Base-by-base conservation (phyloP, 1,284 basidiomycete genomes). In the Fomitiporia mediterranea region DNA sequence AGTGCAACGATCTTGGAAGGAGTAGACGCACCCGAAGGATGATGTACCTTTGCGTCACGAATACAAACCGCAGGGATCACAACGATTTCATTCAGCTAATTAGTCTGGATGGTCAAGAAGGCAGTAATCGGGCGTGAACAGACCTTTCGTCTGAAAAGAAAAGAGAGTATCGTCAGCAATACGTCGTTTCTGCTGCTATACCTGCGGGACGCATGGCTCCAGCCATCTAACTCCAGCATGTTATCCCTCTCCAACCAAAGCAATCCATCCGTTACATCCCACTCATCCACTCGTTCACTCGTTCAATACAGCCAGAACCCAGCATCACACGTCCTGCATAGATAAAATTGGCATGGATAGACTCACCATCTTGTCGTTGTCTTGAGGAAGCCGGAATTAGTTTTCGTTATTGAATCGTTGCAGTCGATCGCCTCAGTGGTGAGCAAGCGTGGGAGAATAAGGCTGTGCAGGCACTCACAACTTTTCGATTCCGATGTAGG, bases 11-110 rank as follows among this genome's bases (percentile, higher is more conserved):
- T 53, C 30, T 52, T 25, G 66, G 25, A 15, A 30, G 49, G 37
- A 53, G 35, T 37, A 30, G 37, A 84, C 86, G 67, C 69, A 92
- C 89, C 85, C 86, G 70, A 93, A 93, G 70, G 91, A 93, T 72
- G 90, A 91, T 71, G 90, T 93, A 85, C 90, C 89, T 92, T 59
- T 64, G 64, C 62, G 28, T 34, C 48, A 37, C n/a, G n/a, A n/a
- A n/a, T n/a, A n/a, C n/a, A 44, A 34, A 27, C 44, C 40, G 44
- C 27, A 64, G 57, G 66, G 62, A 67, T 47, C 64, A 63, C 63
- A 60, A 47, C 46, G 35, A 17, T n/a, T n/a, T n/a, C n/a, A n/a
- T n/a, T n/a, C n/a, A n/a, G n/a, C n/a, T 40, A 60, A 55, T 49
- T n/a, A 48, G 43, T 62, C 38, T n/a, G 32, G 51, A 47, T 49